Base-by-base conservation (phyloP, 192 early-diverging fungal genomes). In the Umbelopsis isabellina region DNA sequence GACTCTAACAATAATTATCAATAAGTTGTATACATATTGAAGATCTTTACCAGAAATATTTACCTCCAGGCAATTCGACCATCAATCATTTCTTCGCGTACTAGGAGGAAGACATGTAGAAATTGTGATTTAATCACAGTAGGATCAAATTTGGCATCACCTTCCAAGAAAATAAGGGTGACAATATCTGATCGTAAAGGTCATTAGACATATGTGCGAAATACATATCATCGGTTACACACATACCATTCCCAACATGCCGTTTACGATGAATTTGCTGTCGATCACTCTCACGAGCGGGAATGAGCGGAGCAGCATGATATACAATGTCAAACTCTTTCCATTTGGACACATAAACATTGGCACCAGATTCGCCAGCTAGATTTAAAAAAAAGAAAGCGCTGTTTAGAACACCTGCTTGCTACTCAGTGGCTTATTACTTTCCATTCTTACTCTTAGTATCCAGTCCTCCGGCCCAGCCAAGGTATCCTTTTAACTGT, bases 321-420 rank as follows among this genome's bases (percentile, higher is more conserved):
- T 89, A 94, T 89, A 93, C 91, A 68, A 94, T 87, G 70, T 91
- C 86, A 72, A 87, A 90, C 22, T 88, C 85, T 69, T 90, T 86
- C 92, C 91, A 93, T 67, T 88, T 89, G 27, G 90, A 89, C 50
- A 84, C 86, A 65, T 92, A 88, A 20, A 90, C 88, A 50, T 91
- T 79, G 0, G 78, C 83, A 0, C 91, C 93, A 5, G 89, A 86
- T 69, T 91, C 85, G 45, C 90, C 90, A 66, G 75, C 84, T 91
- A 76, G 13, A 21, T 49, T 45, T 20, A 12, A 16, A 52, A 52
- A 53, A 35, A 55, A 16, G 46, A 0, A 6, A 41, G 10, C 5
- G 37, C 10, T 20, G 49, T 23, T 30, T 21, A 53, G 7, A 52
- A 55, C 30, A 13, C 18, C 3, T 10, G 48, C 1, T 41, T 35